A percentile compares a stretch with the other conserved stretches of the same genome.
Conservation (phyloP, 2,329 filamentous ascomycete species). For the Monosporascus cannonballus region DNA sequence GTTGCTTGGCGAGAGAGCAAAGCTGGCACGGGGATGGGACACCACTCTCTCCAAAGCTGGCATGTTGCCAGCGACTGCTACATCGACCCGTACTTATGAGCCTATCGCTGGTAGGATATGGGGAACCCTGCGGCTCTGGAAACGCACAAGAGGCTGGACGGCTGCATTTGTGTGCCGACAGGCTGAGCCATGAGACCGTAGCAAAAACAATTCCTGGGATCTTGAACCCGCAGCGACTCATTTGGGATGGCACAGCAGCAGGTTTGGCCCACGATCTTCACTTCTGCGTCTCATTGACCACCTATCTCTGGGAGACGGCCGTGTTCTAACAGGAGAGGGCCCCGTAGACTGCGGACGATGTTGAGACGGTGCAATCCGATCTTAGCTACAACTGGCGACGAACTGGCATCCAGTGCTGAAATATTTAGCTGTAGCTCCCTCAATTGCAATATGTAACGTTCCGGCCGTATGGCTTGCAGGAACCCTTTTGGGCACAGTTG, state of each 20-base stretch:
- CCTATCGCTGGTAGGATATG: background rate
- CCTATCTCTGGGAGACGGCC: constrained; percentile 2
- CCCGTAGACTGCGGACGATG: background rate
- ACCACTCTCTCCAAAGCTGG: background rate
- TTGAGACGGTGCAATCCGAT: background rate
- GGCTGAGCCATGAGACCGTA: background rate
- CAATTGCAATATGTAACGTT: too few relatives aligned
- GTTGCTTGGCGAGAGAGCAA: background rate
- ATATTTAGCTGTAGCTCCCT: background rate
- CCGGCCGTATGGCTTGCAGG: too few relatives aligned
- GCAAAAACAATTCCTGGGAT: background rate
- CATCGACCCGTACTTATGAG: background rate
- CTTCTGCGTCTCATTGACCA: background rate
- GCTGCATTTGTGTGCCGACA: background rate
- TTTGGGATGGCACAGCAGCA: background rate
- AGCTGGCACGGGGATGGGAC: background rate
- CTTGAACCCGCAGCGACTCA: background rate
- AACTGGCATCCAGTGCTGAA: too few relatives aligned
- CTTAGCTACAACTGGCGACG: background rate
- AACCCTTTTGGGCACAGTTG: too few relatives aligned
- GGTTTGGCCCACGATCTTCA: background rate
- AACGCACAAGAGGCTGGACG: background rate
- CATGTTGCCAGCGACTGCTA: background rate
- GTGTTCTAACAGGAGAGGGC: background rate
- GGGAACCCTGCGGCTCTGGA: background rate